phyloP scores from a whole-genome alignment of 306 rosid species.

The Astragalus glycyphyllos region DNA sequence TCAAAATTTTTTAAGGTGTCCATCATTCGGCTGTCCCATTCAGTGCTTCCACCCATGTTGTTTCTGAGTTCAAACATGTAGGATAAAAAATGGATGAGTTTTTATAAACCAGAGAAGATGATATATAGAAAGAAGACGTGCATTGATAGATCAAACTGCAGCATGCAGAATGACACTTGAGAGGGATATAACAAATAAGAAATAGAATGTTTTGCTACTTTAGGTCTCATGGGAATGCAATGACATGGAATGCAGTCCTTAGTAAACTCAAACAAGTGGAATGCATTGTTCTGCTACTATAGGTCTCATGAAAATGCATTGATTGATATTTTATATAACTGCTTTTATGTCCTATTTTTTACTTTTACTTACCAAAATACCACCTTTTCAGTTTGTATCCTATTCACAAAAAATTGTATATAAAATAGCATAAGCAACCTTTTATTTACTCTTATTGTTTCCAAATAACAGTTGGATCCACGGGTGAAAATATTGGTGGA shows the following conservation, averaged over 20 bases:
- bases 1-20: slow-evolving; percentile 95
- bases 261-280: not conserved
- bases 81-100: slow-evolving; percentile 17
- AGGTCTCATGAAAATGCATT: slow-evolving; percentile 11
- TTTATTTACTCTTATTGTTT: slow-evolving; percentile 9
- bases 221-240: slow-evolving; percentile 12
- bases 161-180: slow-evolving; percentile 11
- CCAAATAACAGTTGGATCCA: slow-evolving; percentile 13
- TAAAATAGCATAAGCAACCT: not conserved
- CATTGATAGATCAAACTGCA: slow-evolving; percentile 35
- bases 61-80: slow-evolving; percentile 54
- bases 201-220: slow-evolving; percentile 1
- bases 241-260: slow-evolving; percentile 5
- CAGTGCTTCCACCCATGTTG: slow-evolving; percentile 81
- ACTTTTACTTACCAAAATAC: slow-evolving; percentile 12
- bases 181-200: slow-evolving; percentile 27
- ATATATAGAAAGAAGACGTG: slow-evolving; percentile 21
- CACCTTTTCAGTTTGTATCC: not conserved
- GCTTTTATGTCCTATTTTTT: not conserved
- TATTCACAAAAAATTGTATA: not conserved
- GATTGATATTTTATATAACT: not conserved
- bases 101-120: slow-evolving; percentile 23
- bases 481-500: slow-evolving; percentile 24
- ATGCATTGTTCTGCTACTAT: not conserved
- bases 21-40: slow-evolving; percentile 89